Base-by-base conservation (phyloP, 495 filamentous ascomycete genomes). In the Xeromyces bisporus region DNA sequence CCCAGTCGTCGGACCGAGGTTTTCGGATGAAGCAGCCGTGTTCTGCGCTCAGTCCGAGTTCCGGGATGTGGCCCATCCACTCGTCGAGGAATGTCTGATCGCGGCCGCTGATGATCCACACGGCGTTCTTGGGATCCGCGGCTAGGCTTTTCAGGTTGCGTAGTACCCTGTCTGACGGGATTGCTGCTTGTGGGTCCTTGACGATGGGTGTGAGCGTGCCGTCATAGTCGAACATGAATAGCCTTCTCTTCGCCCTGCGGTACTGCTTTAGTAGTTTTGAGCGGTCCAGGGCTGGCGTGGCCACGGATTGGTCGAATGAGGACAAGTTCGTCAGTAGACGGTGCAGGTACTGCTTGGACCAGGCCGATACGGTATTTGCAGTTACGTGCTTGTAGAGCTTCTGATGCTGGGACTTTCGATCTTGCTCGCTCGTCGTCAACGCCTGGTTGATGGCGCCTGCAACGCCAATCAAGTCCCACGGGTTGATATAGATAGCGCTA, bases 141-240 rank as follows among this genome's bases (percentile, higher is more conserved):
- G 87, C 79, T 8, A 97, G 66, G 18, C 61, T 66, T 44, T 78
- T 80, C 33, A 97, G 59, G 15, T 76, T 86, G 18, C 70, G 71
- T 23, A 92, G 70, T 15, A 87, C 71, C 10, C 73, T 69, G 42
- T 87, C 76, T 2, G 83, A 81, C 0, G 89, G 87, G 23, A 93
- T 74, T 2, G 91, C 89, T 6, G 79, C 72, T 36, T 73, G 69
- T 1, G 89, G 91, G 39, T 94, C 82, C 33, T 74, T 71, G 15
- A 96, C 86, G 40, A 97, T 94, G 1, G 84, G 83, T 0, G 91
- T 93, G n/a, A 97, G 70, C 0, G 89, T 97, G 28, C 89, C 89
- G 51, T 97, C 89, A 46, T 96, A 97, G 60, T 97, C 89, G 43
- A 94, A 93, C 77, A 97, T 84, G 54, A 96, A 91, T 2, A 97